Percentiles rank a stretch among this genome's conserved stretches.
Evolutionary conservation across 2,329 filamentous ascomycete genomes (phyloP).

Genomic region (Domatiomyces catenatus): DNA sequence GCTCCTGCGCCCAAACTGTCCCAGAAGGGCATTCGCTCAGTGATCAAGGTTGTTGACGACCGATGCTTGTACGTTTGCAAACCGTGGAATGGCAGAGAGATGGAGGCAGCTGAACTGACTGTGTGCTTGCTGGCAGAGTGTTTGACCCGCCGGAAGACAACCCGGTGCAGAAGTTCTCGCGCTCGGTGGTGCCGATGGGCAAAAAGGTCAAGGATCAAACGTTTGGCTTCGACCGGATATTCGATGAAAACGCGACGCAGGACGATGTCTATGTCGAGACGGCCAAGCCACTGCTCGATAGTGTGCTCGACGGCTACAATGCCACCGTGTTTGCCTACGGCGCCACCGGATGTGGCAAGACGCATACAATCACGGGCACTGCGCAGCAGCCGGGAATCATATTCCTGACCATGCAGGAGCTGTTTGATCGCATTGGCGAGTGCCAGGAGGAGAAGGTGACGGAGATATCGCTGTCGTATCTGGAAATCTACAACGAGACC

Average conservation of each 20-base stretch:
- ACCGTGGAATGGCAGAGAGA: no score
- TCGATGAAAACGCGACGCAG: conserved; percentile 87
- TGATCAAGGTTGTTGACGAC: conserved; percentile 94
- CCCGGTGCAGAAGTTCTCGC: conserved; percentile 72
- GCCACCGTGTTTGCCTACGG: conserved; percentile 97
- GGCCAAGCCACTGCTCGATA: conserved; percentile 77
- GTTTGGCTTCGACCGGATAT: conserved; percentile 90
- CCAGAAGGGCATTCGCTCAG: conserved; percentile 71
- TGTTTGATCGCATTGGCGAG: conserved; percentile 92
- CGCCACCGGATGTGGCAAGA: conserved; percentile 95
- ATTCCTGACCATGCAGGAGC: conserved; percentile 95
- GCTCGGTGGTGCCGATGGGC: conserved; percentile 63
- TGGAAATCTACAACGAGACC: conserved; percentile 98
- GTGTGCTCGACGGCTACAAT: conserved; percentile 93
- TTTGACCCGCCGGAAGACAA: conserved; percentile 96
- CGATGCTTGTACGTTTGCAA: conserved; percentile 63
- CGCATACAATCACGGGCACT: conserved; percentile 90
- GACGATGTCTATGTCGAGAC: conserved; percentile 91
- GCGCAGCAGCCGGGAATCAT: conserved; percentile 90
- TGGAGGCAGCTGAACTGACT: conserved; percentile 1
- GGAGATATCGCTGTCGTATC: conserved; percentile 81
- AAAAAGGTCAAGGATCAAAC: conserved; percentile 96
- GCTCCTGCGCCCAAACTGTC: conserved; percentile 70
- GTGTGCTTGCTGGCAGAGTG: conserved; percentile 43
- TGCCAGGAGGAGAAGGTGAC: conserved; percentile 71